Base-by-base conservation (phyloP, 768 basidiomycete species). In the Tephrocybe sp. region DNA sequence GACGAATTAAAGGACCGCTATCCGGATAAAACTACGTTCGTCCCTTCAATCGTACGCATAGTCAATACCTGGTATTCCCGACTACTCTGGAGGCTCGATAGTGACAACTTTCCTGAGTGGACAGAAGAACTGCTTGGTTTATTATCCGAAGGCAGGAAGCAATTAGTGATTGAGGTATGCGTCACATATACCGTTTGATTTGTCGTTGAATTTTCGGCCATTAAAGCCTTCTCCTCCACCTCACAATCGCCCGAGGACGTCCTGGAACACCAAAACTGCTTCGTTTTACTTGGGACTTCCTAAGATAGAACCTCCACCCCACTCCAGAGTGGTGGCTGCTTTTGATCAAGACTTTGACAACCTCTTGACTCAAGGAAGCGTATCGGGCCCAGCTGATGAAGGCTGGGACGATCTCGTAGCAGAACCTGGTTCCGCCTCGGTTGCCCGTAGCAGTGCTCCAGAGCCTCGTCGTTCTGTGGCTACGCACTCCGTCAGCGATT, bases 281-380 rank as follows among this genome's bases (percentile, higher is more conserved):
- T 57, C 56, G 0, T 74, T 75, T 54, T 55, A 61, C 28, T 60
- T 75, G 30, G 56, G 55, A 17, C 55, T 75, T 50, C 74, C 73
- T 5, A 68, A 63, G 11, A 46, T 57, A n/a, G 58, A 61, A 23
- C 65, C 67, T 3, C 51, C 60, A 4, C 58, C 62, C 9, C 62
- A 65, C 25, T 48, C 64, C 15, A 51, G 57, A 23, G 55, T 72
- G 15, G 62, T 65, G 18, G 50, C 67, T 5, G 65, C 60, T 0
- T 71, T 71, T 41, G 70, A 73, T 34, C 64, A 65, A 24, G 70
- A 71, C 45, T 67, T 75, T 34, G 68, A 68, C 23, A 59, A 54
- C 25, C 53, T 70, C 23, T 68, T 72, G 45, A 50, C 50, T 8
- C 28, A 52, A n/a, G 48, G 57, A 2, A 36, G 38, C 15, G 30